These are phyloP conservation scores for Kluyveromyces aestuarii DNA, from an alignment of 805 yeast genomes.

Conservation along the genomic window DNA sequence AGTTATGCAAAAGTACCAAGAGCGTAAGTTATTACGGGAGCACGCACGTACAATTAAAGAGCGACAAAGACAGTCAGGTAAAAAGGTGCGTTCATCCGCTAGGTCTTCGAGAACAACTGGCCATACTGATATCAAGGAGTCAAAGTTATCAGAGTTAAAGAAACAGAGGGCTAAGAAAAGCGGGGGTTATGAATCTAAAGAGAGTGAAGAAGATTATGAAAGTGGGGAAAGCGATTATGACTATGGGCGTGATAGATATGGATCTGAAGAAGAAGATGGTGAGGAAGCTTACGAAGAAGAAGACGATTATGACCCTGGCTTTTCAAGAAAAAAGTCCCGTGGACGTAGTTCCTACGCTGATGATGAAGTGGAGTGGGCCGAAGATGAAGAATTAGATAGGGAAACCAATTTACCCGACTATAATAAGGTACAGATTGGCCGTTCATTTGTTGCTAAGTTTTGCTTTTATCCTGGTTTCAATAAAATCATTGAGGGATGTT, in stretches of 20 bases:
- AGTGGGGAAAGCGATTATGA: slow-evolving; percentile 38
- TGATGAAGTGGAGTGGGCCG: slow-evolving; percentile 42
- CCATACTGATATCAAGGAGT: slow-evolving; percentile 32
- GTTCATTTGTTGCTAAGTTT: slow-evolving; percentile 63
- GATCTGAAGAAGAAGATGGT: slow-evolving; percentile 31
- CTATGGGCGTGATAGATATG: slow-evolving; percentile 26
- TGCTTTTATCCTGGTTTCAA: slow-evolving; percentile 79
- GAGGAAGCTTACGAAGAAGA: slow-evolving; percentile 34
- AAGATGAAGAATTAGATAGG: slow-evolving; percentile 32
- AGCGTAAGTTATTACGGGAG: slow-evolving; percentile 72
- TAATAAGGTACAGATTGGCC: slow-evolving; percentile 67
- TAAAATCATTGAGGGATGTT: slow-evolving; percentile 60
- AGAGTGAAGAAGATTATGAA: slow-evolving; percentile 37
- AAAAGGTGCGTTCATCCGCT: slow-evolving; percentile 22
- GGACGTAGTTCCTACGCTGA: slow-evolving; percentile 34
- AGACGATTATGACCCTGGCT: slow-evolving; percentile 31
- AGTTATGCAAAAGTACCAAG: slow-evolving; percentile 81
- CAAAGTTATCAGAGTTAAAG: slow-evolving; percentile 62
- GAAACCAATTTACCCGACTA: slow-evolving; percentile 52
- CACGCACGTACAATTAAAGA: slow-evolving; percentile 50
- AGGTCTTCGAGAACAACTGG: slow-evolving; percentile 33
- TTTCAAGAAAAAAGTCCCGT: slow-evolving; percentile 23
- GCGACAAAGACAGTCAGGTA: slow-evolving; percentile 20
- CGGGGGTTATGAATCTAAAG: slow-evolving; percentile 34
- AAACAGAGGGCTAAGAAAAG: slow-evolving; percentile 64